These are phyloP conservation scores for Penicillium crustosum DNA, from an alignment of 2,329 filamentous ascomycete species.

Conservation along the genomic window DNA sequence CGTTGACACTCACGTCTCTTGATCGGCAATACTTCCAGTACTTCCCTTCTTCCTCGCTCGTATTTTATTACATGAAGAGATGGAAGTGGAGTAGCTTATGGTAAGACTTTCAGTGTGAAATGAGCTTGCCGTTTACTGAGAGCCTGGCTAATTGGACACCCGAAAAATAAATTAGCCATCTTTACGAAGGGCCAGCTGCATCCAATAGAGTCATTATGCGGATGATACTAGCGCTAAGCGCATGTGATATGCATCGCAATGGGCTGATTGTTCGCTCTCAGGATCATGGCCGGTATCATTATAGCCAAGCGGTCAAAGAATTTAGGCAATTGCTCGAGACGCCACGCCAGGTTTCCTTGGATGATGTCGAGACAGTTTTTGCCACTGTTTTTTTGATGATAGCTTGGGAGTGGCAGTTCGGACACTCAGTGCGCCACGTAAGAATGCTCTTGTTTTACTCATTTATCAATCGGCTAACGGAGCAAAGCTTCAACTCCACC, in stretches of 20 bases:
- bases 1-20: constrained; percentile 35
- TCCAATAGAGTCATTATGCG: constrained; percentile 42
- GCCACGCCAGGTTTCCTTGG: constrained; percentile 27
- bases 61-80: constrained; percentile 39
- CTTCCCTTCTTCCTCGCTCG: constrained; percentile 36
- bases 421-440: constrained; percentile 32
- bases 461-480: neutral
- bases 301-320: constrained; percentile 39
- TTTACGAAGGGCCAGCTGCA: constrained; percentile 38
- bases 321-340: constrained; percentile 37
- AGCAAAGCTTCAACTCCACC: constrained; percentile 33
- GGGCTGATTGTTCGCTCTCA: constrained; percentile 28
- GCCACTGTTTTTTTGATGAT: constrained; percentile 41
- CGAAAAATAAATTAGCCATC: constrained; percentile 13
- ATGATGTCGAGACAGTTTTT: constrained; percentile 37
- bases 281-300: constrained; percentile 37
- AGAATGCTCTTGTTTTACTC: neutral
- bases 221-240: constrained; percentile 41
- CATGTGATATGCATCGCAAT: constrained; percentile 39
- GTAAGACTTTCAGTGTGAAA: constrained; percentile 11
- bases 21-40: constrained; percentile 38
- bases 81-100: constrained; percentile 41
- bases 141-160: neutral
- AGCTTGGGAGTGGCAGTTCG: constrained; percentile 40
- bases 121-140: neutral